Evolutionary conservation across 129 eudicot species (phyloP), one percentile per base, ranked within the genome.

Genomic region (Helichrysum umbraculigerum): DNA sequence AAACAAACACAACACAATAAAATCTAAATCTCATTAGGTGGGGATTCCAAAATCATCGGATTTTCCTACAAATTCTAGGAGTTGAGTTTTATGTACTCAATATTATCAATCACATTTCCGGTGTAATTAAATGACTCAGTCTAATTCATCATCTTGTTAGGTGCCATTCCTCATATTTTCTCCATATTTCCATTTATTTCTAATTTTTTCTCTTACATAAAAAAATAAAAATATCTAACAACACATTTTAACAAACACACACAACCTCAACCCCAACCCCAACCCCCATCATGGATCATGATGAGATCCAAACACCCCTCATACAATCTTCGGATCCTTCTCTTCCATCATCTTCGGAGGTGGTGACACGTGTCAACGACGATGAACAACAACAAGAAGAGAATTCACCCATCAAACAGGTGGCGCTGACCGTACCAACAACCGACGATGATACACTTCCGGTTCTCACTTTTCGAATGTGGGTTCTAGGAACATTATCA

Each of bases 391-490:
- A 72, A 6, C 79, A 71, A 4, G 92, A 85, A 22, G 92, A 87
- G 37, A 88, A 88, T 79, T 92, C 97, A 2, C 97, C 99, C 7
- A 81, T 95, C 80, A 78, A 76, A 29, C 93, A 95, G 56, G 99
- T 95, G 83, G 99, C 99, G n/a, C 84, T 95, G 79, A 95, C 99
- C 35, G 99, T 95, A 11, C 86, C 97, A 2, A 89, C 85, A 68
- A 83, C 88, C n/a, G 97, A 95, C 69, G 99, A 95, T 70, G 86
- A 89, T 3, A 63, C 89, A 1, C 86, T 91, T 4, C 99, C 97
- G 0, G 97, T 95, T 0, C 88, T 95, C 58, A 95, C 99, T 6
- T 95, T 91, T 74, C 85, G 99, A 81, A 95, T 95, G 99, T 95
- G 97, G 99, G 78, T 87, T 3, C 75, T 95, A 3, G 99, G 99